A percentile compares a stretch with the other conserved stretches of the same genome.
Evolutionary conservation across 129 eudicot species (phyloP).

Genomic region (Sambucus nigra): DNA sequence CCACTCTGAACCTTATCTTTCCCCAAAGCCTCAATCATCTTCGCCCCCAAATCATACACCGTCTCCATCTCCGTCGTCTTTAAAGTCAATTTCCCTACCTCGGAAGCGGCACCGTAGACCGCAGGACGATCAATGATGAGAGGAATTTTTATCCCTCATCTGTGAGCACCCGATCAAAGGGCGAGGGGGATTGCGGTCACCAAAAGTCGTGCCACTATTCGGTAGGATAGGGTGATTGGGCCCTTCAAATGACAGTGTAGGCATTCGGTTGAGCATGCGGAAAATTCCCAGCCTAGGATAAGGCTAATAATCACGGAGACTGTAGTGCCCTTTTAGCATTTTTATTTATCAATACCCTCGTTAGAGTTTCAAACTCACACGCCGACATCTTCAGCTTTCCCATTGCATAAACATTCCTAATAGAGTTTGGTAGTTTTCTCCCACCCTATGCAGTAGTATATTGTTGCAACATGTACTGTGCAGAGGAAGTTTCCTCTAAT

Average conservation of each 20-base stretch:
- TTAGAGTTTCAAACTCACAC: slow-evolving; percentile 67
- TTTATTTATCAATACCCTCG: slow-evolving; percentile 43
- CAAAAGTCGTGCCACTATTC: too few species aligned
- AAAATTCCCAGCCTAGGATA: too few species aligned
- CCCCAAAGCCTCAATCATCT: too few species aligned
- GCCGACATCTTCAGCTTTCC: slow-evolving; percentile 79
- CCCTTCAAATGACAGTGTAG: too few species aligned
- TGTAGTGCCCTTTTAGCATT: slow-evolving; percentile 36
- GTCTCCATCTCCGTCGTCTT: too few species aligned
- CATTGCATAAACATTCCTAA: slow-evolving; percentile 74
- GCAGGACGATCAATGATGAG: slow-evolving; percentile 84
- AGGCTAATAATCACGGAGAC: too few species aligned
- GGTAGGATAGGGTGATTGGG: too few species aligned
- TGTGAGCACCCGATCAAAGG: too few species aligned
- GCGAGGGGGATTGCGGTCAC: too few species aligned
- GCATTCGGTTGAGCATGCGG: too few species aligned
- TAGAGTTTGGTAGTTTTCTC: slow-evolving; percentile 53
- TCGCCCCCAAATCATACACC: too few species aligned
- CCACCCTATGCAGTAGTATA: slow-evolving; percentile 84
- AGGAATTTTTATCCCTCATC: too few species aligned
- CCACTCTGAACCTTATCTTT: slow-evolving; percentile 95
- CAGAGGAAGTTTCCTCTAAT: slow-evolving; percentile 74
- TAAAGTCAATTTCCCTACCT: slow-evolving; percentile 76
- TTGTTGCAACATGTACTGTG: slow-evolving; percentile 83
- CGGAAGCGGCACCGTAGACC: slow-evolving; percentile 61